Conservation (phyloP, 106 monocot species). For the Dioscorea alata region DNA sequence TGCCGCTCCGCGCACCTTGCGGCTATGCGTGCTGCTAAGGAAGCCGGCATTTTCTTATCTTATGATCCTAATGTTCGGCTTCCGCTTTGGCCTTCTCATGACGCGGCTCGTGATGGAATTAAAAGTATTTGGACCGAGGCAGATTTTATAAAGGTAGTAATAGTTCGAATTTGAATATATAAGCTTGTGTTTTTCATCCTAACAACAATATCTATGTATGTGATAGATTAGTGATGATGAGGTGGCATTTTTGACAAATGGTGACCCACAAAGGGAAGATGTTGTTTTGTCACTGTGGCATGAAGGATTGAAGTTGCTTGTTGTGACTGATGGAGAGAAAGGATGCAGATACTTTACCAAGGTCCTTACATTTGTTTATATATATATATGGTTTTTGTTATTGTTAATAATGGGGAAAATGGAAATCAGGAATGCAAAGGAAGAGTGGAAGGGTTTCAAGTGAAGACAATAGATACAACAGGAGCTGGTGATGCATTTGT, state of each 20-base stretch:
- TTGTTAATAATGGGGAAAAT: background rate
- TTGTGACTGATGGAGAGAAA: conserved; percentile 84
- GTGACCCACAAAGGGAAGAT: conserved; percentile 56
- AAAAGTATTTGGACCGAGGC: conserved; percentile 28
- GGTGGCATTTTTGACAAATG: conserved; percentile 70
- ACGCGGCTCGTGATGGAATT: conserved; percentile 26
- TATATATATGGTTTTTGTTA: background rate
- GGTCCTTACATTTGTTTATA: conserved; percentile 16
- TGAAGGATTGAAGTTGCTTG: conserved; percentile 67
- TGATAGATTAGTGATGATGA: conserved; percentile 79
- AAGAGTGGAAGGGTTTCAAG: background rate
- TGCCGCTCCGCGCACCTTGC: conserved; percentile 27
- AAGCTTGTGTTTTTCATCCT: too few species aligned
- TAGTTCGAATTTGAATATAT: too few species aligned
- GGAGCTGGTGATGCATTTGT: conserved; percentile 1
- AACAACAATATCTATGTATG: background rate
- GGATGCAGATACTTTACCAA: conserved; percentile 90
- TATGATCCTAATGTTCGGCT: conserved; percentile 31
- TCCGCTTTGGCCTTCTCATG: conserved; percentile 22
- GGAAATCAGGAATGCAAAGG: background rate
- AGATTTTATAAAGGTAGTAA: conserved; percentile 20
- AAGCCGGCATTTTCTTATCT: conserved; percentile 18
- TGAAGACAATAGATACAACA: background rate
- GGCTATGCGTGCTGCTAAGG: conserved; percentile 18
- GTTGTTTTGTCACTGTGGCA: conserved; percentile 68